Evolutionary conservation across 148 eudicot genomes (phyloP).

Genomic region (Nepenthes gracilis): DNA sequence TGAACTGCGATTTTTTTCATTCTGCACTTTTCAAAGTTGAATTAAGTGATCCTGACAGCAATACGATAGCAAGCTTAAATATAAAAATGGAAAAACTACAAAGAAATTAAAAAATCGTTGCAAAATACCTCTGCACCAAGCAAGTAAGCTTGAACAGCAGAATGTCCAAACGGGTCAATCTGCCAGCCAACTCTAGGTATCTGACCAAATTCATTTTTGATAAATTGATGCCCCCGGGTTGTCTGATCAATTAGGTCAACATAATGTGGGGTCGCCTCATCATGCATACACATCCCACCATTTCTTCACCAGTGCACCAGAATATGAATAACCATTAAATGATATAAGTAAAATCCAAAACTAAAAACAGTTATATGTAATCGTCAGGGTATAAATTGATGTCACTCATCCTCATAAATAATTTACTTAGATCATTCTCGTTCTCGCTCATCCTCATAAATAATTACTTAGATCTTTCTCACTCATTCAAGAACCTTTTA

Average conservation of each 20-base stretch:
- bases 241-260: slow-evolving; percentile 76
- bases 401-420: too few relatives aligned
- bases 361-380: neutral
- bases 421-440: too few relatives aligned
- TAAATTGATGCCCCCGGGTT: slow-evolving; percentile 61
- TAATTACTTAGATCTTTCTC: too few relatives aligned
- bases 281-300: slow-evolving; percentile 84
- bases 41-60: too few relatives aligned
- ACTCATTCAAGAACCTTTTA: too few relatives aligned
- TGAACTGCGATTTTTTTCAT: too few relatives aligned
- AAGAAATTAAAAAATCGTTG: neutral
- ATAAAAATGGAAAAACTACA: neutral
- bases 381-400: neutral
- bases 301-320: slow-evolving; percentile 30
- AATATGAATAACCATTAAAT: neutral
- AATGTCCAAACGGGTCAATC: slow-evolving; percentile 85
- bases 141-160: slow-evolving; percentile 83
- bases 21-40: too few relatives aligned
- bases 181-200: slow-evolving; percentile 80
- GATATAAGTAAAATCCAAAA: neutral
- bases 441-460: too few relatives aligned
- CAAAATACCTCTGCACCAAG: slow-evolving; percentile 63
- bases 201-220: slow-evolving; percentile 47
- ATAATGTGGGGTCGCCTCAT: slow-evolving; percentile 75
- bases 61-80: too few relatives aligned